phyloP scores from a whole-genome alignment of 805 yeast genomes.

The Blastobotrys americana region DNA sequence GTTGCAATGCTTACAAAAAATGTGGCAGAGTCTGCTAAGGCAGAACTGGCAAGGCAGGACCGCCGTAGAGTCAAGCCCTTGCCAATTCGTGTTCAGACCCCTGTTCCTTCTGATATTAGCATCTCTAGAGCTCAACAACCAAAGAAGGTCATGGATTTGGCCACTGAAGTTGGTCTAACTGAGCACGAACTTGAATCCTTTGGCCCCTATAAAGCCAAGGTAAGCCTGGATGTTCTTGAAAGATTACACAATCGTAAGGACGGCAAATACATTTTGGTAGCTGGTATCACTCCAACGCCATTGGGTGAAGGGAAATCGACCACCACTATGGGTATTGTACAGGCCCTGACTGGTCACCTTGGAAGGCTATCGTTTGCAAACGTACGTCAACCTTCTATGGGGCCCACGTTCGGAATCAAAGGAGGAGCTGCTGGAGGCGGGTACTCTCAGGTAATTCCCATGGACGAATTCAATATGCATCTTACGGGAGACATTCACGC shows the following conservation, averaged over 20 bases:
- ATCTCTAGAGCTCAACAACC: slow-evolving; percentile 87
- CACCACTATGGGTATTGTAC: slow-evolving; percentile 94
- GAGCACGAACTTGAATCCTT: slow-evolving; percentile 76
- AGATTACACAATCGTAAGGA: slow-evolving; percentile 57
- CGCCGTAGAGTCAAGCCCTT: slow-evolving; percentile 46
- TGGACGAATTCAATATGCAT: slow-evolving; percentile 98
- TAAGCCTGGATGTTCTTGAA: slow-evolving; percentile 58
- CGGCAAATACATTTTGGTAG: slow-evolving; percentile 85
- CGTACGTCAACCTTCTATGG: slow-evolving; percentile 97
- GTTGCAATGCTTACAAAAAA: slow-evolving; percentile 91
- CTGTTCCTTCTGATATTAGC: slow-evolving; percentile 88
- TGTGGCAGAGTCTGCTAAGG: slow-evolving; percentile 71
- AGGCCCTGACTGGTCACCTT: slow-evolving; percentile 89
- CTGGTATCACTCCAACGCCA: slow-evolving; percentile 98
- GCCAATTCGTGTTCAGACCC: slow-evolving; percentile 46
- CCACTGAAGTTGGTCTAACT: slow-evolving; percentile 73
- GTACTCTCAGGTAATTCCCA: slow-evolving; percentile 93
- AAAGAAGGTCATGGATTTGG: slow-evolving; percentile 67
- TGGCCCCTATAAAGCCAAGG: slow-evolving; percentile 88
- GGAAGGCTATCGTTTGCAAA: slow-evolving; percentile 80
- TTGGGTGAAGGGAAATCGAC: slow-evolving; percentile 97
- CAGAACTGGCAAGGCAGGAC: slow-evolving; percentile 32
- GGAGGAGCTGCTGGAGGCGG: slow-evolving; percentile 99
- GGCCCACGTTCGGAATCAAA: slow-evolving; percentile 97
- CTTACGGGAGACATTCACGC: slow-evolving; percentile 98